Base-by-base conservation (phyloP, 2,329 filamentous ascomycete species). In the Hypoxylon sp. region DNA sequence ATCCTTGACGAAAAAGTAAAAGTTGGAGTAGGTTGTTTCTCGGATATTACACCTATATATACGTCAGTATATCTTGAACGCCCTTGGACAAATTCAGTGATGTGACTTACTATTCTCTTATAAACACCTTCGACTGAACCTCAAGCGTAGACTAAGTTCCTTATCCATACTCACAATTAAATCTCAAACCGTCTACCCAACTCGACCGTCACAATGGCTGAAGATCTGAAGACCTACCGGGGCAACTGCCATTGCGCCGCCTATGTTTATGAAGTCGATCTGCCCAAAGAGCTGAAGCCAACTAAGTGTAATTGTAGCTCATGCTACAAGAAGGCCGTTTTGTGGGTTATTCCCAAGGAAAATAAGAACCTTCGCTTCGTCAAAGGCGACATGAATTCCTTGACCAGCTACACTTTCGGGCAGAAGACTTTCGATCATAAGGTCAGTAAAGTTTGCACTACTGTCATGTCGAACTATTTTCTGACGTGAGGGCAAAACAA, bases 281-380 rank as follows among this genome's bases (percentile, higher is more conserved):
- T 89, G 11, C 87, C 88, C 22, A 87, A 91, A 75, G 83, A 92
- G 67, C 87, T 86, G 73, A 78, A 82, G 3, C 84, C 83, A 5
- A 75, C 79, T 3, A 83, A 87, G 74, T 91, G 91, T 80, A 90
- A 90, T 78, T 93, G 91, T 80, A 91, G 88, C 79, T 87, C 91
- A 70, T 91, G 91, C 76, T 73, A 70, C 73, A 86, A 82, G 72
- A 86, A 85, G 74, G 83, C 78, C 14, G 83, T 83, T 47, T 74
- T 84, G 39, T 84, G 72, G 73, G 42, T 55, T 26, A 63, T 80
- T 35, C 75, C 78, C 5, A 73, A 74, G 3, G 39, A 44, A 3
- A 68, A 71, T 0, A 73, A 70, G 2, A 74, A 77, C 37, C 77
- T 87, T 60, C 81, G 73, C n/a, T 74, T 87, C 59, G 77, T 86